Evolutionary conservation across 2,329 filamentous ascomycete genomes (phyloP), one percentile per base, ranked within the genome.

Genomic region (Ambrosiella beaveri): DNA sequence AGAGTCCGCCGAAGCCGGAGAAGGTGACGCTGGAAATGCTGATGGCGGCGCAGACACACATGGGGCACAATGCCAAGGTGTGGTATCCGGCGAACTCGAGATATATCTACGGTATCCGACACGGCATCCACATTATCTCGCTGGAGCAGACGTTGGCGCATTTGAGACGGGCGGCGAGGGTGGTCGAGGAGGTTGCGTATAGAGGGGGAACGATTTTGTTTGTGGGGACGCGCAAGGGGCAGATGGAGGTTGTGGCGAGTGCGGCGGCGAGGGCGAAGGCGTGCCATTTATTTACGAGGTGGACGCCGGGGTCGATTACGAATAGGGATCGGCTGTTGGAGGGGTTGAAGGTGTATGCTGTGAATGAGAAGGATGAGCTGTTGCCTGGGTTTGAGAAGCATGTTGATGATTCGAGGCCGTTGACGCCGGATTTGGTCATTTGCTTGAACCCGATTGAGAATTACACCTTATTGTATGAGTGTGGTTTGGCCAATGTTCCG

Each of bases 71-170:
- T 66, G 91, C 86, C 0, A 87, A 87, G 62, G 78, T 90, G 54
- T 98, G 93, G 93, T 95, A 98, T 71, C 90, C 93, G 9, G 84
- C 82, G 56, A 98, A 97, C 73, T 84, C 89, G 63, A 81, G 86
- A 64, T 97, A 97, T 73, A 97, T 98, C 68, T 90, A 87, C 68
- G 93, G 93, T 65, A 80, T 95, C 62, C 79, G 93, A 50, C 80
- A 93, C 64, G 88, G 86, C 13, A 84, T 95, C 61, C 91, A 96
- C 72, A 89, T 98, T 68, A 95, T 98, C 69, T 86, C 85, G 8
- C 82, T 97, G 2, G 93, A 98, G 68, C 78, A 82, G 61, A 97
- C 87, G 38, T 88, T 89, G 12, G 85, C 89, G 13, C 85, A 97
- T 71, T 78, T 98, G 58, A 83, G 91, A n/a, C 83, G 93, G 55